phyloP scores from a whole-genome alignment of 78 protist species.

The Dictyostelium capitatum region DNA sequence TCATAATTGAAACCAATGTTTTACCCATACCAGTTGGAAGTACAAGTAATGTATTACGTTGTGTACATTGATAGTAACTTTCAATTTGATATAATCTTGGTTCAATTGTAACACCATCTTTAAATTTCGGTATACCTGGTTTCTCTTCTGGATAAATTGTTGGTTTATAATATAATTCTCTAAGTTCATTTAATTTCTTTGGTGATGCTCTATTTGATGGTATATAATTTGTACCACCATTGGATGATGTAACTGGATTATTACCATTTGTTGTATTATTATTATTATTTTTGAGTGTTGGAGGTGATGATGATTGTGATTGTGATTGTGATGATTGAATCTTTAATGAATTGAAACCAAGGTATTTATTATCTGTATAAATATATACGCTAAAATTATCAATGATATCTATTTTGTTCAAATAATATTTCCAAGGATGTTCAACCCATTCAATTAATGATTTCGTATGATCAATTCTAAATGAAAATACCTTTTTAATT shows the following conservation, averaged over 20 bases:
- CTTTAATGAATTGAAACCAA: background rate
- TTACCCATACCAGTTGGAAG: slow-evolving; percentile 68
- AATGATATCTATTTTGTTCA: background rate
- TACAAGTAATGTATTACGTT: slow-evolving; percentile 24
- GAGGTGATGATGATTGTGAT: too few relatives aligned
- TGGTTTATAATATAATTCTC: slow-evolving; percentile 9
- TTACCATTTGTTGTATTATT: background rate
- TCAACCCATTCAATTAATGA: background rate
- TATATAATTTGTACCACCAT: too few relatives aligned
- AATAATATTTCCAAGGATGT: background rate
- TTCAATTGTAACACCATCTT: background rate
- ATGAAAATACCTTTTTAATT: background rate
- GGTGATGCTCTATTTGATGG: too few relatives aligned
- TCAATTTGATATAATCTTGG: slow-evolving; percentile 49
- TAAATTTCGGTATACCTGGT: slow-evolving; percentile 1
- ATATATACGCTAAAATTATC: too few relatives aligned
- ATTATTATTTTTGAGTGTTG: background rate
- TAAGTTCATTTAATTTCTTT: too few relatives aligned
- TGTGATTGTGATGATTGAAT: too few relatives aligned
- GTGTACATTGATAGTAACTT: background rate
- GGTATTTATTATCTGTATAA: background rate
- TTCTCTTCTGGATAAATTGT: background rate
- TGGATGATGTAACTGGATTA: too few relatives aligned
- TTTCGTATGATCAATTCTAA: background rate
- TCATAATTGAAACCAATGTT: slow-evolving; percentile 31